phyloP scores from a whole-genome alignment of 108 stramenopile species.

The Fistulifera solaris region DNA sequence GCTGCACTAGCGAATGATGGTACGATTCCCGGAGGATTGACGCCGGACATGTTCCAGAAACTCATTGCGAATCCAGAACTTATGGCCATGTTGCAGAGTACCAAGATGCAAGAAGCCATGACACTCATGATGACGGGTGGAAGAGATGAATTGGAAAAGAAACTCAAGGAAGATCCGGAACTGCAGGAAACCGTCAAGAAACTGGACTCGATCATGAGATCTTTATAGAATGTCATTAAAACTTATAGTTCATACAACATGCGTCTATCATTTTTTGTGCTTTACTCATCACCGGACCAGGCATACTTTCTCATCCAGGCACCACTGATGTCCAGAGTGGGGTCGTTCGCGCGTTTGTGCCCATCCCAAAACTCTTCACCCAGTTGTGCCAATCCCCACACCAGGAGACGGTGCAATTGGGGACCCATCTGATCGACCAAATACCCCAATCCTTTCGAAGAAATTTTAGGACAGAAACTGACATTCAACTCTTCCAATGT shows the following conservation, averaged over 20 bases:
- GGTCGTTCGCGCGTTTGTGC: constrained; percentile 55
- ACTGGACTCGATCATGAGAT: constrained; percentile 31
- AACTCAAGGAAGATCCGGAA: constrained; percentile 37
- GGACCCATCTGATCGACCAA: constrained; percentile 42
- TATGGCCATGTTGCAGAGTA: constrained; percentile 37
- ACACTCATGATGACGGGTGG: constrained; percentile 49
- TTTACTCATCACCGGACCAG: not conserved
- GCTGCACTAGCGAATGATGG: constrained; percentile 34
- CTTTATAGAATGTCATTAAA: not conserved
- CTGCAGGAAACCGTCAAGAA: constrained; percentile 36
- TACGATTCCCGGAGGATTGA: constrained; percentile 48
- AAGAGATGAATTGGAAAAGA: constrained; percentile 34
- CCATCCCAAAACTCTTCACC: constrained; percentile 75
- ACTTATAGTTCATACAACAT: not conserved
- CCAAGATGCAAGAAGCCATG: constrained; percentile 62
- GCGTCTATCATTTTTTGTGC: not conserved
- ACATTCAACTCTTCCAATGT: constrained; percentile 58
- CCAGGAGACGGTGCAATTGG: constrained; percentile 51
- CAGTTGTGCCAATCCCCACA: constrained; percentile 79
- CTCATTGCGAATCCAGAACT: constrained; percentile 44
- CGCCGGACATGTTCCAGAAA: constrained; percentile 37
- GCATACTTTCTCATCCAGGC: constrained; percentile 82
- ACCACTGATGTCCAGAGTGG: constrained; percentile 55
- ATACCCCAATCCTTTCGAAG: constrained; percentile 72
- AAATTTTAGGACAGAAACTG: constrained; percentile 55